A percentile compares a stretch with the other conserved stretches of the same genome.
Conservation (phyloP, 1,284 basidiomycete genomes). For the Apiotrichum akiyoshidainum region DNA sequence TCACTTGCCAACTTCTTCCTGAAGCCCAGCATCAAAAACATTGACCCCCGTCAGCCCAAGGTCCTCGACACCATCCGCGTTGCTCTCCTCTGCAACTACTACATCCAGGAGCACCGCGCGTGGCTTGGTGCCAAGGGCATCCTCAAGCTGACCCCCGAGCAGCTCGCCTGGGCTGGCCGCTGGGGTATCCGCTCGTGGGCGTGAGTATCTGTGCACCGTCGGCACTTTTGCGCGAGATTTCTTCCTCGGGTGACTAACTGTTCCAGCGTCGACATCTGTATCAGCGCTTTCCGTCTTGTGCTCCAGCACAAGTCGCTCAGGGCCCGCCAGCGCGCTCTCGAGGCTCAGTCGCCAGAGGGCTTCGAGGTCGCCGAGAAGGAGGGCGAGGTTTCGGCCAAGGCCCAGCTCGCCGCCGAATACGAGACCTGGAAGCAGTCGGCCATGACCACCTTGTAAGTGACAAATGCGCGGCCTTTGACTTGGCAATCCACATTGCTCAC, state of each 20-base stretch:
- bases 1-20: conserved; percentile 25
- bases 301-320: conserved; percentile 24
- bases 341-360: conserved; percentile 33
- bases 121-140: conserved; percentile 45
- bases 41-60: conserved; percentile 24
- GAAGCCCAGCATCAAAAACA: conserved; percentile 15
- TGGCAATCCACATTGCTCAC: background rate
- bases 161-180: conserved; percentile 2
- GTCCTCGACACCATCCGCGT: conserved; percentile 41
- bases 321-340: conserved; percentile 24
- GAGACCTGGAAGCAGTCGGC: conserved; percentile 32
- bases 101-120: conserved; percentile 45
- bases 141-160: conserved; percentile 29
- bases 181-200: conserved; percentile 41
- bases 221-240: no score
- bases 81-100: conserved; percentile 40
- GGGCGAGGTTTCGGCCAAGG: conserved; percentile 10
- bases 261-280: conserved; percentile 39
- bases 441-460: conserved; percentile 36
- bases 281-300: conserved; percentile 37
- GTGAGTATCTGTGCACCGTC: conserved; percentile 27
- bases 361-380: conserved; percentile 35
- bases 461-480: no score
- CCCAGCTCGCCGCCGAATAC: conserved; percentile 32
- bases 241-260: background rate